Evolutionary conservation across 345 rosid species (phyloP).

Genomic region (Populus euphratica): DNA sequence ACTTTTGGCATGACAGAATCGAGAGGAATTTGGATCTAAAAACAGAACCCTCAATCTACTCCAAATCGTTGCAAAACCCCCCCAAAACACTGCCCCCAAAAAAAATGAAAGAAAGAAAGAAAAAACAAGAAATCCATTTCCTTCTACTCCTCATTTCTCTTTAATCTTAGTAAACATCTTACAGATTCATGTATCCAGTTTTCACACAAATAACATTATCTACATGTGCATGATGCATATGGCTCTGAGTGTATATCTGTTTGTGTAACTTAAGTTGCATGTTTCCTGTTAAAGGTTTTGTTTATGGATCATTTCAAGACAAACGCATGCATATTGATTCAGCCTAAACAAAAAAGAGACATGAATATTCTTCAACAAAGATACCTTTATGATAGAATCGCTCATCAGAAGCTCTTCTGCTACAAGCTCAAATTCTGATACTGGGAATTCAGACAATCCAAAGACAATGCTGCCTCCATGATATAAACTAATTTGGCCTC

Average conservation of each 20-base stretch:
- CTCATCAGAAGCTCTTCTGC: slow-evolving; percentile 99
- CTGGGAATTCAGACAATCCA: slow-evolving; percentile 77
- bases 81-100: neutral
- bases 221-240: neutral
- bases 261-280: neutral
- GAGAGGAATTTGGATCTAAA: neutral
- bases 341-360: neutral
- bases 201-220: neutral
- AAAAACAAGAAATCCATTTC: neutral
- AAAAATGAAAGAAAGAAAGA: neutral
- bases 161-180: neutral
- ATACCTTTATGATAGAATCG: slow-evolving; percentile 86
- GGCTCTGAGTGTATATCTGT: neutral
- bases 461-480: slow-evolving; percentile 82
- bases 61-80: too few relatives aligned
- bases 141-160: neutral
- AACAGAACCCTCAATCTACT: too few relatives aligned
- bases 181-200: neutral
- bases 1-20: neutral
- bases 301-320: neutral
- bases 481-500: slow-evolving; percentile 89
- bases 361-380: slow-evolving; percentile 14
- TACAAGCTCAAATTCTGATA: slow-evolving; percentile 96
- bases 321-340: neutral
- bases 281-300: neutral